Conservation (phyloP, 176 grass and related monocot species). For the Metroxylon sagu region DNA sequence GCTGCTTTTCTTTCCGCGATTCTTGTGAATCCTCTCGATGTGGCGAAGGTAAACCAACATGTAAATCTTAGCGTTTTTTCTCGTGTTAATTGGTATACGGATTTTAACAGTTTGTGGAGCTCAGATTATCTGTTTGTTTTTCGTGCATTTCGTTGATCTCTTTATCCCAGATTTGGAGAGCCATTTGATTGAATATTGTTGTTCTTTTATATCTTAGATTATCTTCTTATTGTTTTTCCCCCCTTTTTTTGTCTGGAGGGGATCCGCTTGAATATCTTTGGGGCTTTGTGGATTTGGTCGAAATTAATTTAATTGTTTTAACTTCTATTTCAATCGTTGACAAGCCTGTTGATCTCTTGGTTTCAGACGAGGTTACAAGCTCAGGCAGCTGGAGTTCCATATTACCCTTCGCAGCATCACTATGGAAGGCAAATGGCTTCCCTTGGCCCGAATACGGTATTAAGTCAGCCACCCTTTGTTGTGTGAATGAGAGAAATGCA, state of each 20-base stretch:
- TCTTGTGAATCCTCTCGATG: conserved; percentile 88
- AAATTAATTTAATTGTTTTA: not conserved
- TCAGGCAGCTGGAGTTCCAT: conserved; percentile 79
- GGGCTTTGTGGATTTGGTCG: too few relatives aligned
- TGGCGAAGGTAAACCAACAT: conserved; percentile 51
- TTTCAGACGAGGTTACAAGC: conserved; percentile 90
- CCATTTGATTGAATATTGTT: too few relatives aligned
- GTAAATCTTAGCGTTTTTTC: not conserved
- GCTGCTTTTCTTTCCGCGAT: conserved; percentile 79
- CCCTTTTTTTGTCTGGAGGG: too few relatives aligned
- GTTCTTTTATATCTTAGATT: too few relatives aligned
- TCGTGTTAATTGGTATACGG: not conserved
- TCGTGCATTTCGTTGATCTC: too few relatives aligned
- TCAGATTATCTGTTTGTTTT: too few relatives aligned
- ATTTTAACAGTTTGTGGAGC: conserved; percentile 4
- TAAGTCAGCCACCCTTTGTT: conserved; percentile 3
- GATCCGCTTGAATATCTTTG: too few relatives aligned
- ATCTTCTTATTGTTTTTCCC: too few relatives aligned
- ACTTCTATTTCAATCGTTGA: conserved; percentile 16
- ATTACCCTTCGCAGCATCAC: conserved; percentile 31
- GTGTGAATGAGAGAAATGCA: too few relatives aligned
- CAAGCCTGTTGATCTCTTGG: not conserved
- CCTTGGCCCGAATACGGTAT: conserved; percentile 48
- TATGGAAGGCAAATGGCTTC: conserved; percentile 51
- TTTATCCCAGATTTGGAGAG: too few relatives aligned